phyloP scores from a whole-genome alignment of 768 basidiomycete species.

The Mycena epipterygia region DNA sequence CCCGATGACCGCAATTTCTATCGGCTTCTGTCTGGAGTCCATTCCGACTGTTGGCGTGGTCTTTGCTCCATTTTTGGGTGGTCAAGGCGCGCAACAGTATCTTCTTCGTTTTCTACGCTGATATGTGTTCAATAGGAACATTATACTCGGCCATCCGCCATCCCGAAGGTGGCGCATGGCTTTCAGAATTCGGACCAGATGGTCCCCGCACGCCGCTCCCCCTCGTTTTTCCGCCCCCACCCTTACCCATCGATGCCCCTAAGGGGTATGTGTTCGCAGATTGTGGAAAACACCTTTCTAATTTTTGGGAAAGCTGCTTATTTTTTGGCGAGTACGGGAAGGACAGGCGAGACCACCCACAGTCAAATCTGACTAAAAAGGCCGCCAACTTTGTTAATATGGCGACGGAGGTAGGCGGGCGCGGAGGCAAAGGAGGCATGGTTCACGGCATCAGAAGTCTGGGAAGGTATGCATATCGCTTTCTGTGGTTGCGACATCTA shows the following conservation, averaged over 20 bases:
- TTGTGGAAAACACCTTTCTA: background rate
- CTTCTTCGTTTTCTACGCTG: background rate
- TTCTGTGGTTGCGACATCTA: background rate
- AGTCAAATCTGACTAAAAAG: slow-evolving; percentile 40
- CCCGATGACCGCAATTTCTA: slow-evolving; percentile 42
- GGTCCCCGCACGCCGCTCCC: slow-evolving; percentile 39
- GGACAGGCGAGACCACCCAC: slow-evolving; percentile 39
- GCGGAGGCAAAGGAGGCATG: slow-evolving; percentile 42
- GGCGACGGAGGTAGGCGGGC: slow-evolving; percentile 42
- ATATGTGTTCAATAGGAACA: slow-evolving; percentile 30
- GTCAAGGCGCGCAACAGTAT: slow-evolving; percentile 32
- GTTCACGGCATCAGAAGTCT: slow-evolving; percentile 43
- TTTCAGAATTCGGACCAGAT: slow-evolving; percentile 38
- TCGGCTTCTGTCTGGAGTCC: slow-evolving; percentile 40
- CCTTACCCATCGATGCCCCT: slow-evolving; percentile 40
- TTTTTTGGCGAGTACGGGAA: slow-evolving; percentile 44
- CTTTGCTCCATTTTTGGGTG: slow-evolving; percentile 43
- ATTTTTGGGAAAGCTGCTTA: slow-evolving; percentile 32
- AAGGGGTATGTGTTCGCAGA: slow-evolving; percentile 34
- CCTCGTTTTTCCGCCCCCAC: slow-evolving; percentile 38
- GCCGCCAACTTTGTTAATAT: slow-evolving; percentile 42
- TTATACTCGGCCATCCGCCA: slow-evolving; percentile 43
- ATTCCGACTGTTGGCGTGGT: slow-evolving; percentile 42
- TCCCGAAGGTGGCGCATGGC: slow-evolving; percentile 43
- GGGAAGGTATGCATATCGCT: slow-evolving; percentile 33